These are phyloP conservation scores for Barnettozyma botsteinii DNA, from an alignment of 805 yeast species.

Conservation along the genomic window DNA sequence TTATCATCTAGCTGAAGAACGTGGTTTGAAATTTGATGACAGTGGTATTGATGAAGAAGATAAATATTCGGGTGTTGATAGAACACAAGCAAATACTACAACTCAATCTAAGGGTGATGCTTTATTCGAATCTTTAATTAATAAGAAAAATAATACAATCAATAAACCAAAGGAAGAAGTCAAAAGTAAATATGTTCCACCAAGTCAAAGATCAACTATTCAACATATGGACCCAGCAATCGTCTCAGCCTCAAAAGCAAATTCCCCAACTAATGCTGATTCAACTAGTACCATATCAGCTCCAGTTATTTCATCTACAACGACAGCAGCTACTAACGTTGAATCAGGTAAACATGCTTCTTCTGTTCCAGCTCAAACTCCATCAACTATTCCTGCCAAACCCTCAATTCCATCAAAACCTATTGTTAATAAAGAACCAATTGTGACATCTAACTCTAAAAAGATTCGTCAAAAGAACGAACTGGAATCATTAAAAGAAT, in stretches of 20 bases:
- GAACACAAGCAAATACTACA: conserved; percentile 10
- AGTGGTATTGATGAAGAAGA: conserved; percentile 93
- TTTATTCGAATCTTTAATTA: conserved; percentile 24
- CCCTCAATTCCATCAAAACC: conserved; percentile 16
- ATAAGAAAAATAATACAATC: conserved; percentile 32
- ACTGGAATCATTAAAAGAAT: conserved; percentile 65
- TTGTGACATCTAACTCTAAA: conserved; percentile 3
- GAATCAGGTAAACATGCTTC: neutral
- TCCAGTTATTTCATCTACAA: neutral
- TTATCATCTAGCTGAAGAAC: conserved; percentile 84
- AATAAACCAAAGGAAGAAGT: conserved; percentile 35
- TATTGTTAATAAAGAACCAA: conserved; percentile 4
- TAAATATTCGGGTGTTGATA: conserved; percentile 81
- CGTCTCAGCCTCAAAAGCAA: conserved; percentile 39
- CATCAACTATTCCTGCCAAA: conserved; percentile 28
- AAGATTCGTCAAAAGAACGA: conserved; percentile 47
- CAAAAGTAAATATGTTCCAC: conserved; percentile 43
- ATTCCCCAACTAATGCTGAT: neutral
- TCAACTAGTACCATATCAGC: conserved; percentile 2
- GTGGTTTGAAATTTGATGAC: conserved; percentile 74
- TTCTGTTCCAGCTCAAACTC: conserved; percentile 4
- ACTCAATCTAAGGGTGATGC: conserved; percentile 20
- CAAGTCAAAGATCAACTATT: conserved; percentile 46
- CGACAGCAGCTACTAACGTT: neutral
- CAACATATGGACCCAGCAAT: conserved; percentile 58